Base-by-base conservation (phyloP, 1,139 yeast genomes). In the Hyphopichia pseudoburtonii region DNA sequence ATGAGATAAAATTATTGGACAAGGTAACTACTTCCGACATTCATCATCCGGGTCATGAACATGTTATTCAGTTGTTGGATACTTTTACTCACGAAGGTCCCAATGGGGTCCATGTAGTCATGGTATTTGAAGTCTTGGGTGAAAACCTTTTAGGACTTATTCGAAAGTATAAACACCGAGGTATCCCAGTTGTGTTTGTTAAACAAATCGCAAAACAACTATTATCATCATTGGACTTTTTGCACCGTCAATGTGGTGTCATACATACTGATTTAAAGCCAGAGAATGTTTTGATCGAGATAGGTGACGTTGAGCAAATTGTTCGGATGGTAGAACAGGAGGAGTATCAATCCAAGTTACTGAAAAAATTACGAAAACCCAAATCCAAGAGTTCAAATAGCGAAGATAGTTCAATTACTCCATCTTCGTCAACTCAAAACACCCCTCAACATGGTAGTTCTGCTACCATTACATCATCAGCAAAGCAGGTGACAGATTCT, bases 261-360 rank as follows among this genome's bases (percentile, higher is more conserved):
- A 85, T 88, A 42, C 96, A 88, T 61, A 88, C 96, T 0, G 96
- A 88, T 54, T 68, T 88, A 44, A 88, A 88, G 59, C 96, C 96
- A 0, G 96, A 88, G 57, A 88, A 88, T 56, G 84, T 88, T n/a
- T 64, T 88, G 45, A 74, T 87, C 34, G 89, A 85, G 52, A 82
- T 87, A 42, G 84, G 82, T 28, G 88, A 86, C 50, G 90, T 84
- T 24, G 89, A 84, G 50, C 76, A 73, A 41, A 76, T 86, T 46
- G 81, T 86, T 21, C 62, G 69, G 38, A 66, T 73, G 51, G 71
- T 80, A 2, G 85, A 78, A 47, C 56, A 76, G 33, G 64, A 79
- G 41, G 85, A 79, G 47, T 64, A 60, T 39, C 76, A 72, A 41
- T 66, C 68, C 17, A 73, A 64, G 51, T 67, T 68, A 37, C 58